Evolutionary conservation across 164 flowering plant genomes (phyloP), one percentile per base, ranked within the genome.

Genomic region (Liquidambar formosana): DNA sequence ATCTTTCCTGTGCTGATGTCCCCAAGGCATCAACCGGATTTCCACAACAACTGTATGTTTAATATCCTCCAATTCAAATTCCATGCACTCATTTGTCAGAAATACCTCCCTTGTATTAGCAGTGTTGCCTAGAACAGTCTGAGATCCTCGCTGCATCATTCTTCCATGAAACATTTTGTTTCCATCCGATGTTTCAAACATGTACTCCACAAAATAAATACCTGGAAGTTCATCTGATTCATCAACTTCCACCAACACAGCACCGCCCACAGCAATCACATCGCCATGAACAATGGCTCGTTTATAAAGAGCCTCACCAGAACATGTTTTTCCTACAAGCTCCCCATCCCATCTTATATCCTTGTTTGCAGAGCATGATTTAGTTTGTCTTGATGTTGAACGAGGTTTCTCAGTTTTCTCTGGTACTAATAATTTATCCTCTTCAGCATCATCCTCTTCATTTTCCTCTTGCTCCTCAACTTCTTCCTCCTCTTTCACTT

Each of bases 71-170:
- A 95, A 62, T 47, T 83, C 86, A 77, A 85, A 75, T 13, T 87
- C 88, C 72, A 64, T 38, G 64, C 99, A 95, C 14, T 84, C 85
- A 78, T 93, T 79, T 45, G 89, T 91, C 78, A 93, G 54, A 74
- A 95, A 95, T 22, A 95, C 69, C 81, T 95, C 99, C 77, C 97
- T 84, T 69, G 85, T 94, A 78, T 88, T 89, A 11, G 89, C 91
- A 67, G 94, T 63, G 61, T 93, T 93, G 1, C 93, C 97, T 47
- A 95, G 84, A 68, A 95, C 85, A 49, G 99, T 93, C 57, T 84
- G 71, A 53, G 78, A 82, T 57, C 96, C 96, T 68, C 73, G 78
- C 68, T 71, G 75, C 90, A 95, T 71, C 70, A 80, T 47, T 76
- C 95, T 80, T n/a, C 98, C 99, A 79, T 95, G 99, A 72, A 80